Evolutionary conservation across 192 early-diverging fungal species (phyloP).

Genomic region (Gamsiella multidivaricata): DNA sequence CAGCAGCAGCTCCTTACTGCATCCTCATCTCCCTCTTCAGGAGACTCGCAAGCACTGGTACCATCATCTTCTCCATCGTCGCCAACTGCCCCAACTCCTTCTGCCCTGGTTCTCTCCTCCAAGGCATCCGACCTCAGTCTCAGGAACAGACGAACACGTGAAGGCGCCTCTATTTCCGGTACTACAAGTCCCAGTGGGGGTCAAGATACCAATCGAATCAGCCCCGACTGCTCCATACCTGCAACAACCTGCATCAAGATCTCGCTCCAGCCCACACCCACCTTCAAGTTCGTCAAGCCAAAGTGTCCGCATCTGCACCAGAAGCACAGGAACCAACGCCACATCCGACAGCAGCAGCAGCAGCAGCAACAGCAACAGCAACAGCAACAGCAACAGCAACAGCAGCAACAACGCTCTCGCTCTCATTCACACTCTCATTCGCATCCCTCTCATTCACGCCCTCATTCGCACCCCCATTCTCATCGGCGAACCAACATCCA

Average conservation of each 20-base stretch:
- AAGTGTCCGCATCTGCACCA: slow-evolving; percentile 43
- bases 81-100: neutral
- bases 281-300: slow-evolving; percentile 41
- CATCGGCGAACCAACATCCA: slow-evolving; percentile 3
- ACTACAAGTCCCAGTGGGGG: neutral
- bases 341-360: slow-evolving; percentile 35
- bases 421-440: neutral
- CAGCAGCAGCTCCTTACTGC: slow-evolving; percentile 5
- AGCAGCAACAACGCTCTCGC: slow-evolving; percentile 3
- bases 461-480: slow-evolving; percentile 8
- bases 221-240: slow-evolving; percentile 46
- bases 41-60: neutral
- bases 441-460: slow-evolving; percentile 8
- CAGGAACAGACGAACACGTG: too few species aligned
- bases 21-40: neutral
- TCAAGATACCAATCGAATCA: slow-evolving; percentile 25
- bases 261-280: slow-evolving; percentile 47
- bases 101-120: neutral
- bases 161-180: too few species aligned
- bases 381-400: slow-evolving; percentile 2
- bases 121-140: neutral
- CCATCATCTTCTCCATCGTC: neutral
- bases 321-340: slow-evolving; percentile 24
- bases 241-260: slow-evolving; percentile 53
- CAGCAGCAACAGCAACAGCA: slow-evolving; percentile 21